These are phyloP conservation scores for Nitzschia inconspicua DNA, from an alignment of 108 stramenopile genomes.

Conservation along the genomic window DNA sequence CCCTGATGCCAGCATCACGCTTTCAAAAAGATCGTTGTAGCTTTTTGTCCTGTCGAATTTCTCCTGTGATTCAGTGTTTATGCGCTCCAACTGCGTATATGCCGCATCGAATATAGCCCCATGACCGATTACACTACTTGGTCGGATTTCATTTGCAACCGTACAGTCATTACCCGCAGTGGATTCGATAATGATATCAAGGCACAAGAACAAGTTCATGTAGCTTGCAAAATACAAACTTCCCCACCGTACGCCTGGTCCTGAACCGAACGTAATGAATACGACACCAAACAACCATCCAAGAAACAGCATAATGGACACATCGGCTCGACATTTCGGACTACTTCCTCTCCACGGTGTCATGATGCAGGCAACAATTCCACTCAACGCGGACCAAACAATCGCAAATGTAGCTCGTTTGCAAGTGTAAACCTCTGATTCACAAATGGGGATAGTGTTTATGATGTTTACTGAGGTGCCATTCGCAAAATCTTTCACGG, in stretches of 20 bases:
- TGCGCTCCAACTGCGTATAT: neutral
- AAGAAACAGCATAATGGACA: neutral
- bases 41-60: too few species aligned
- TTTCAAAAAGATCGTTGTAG: too few species aligned
- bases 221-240: neutral
- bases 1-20: too few species aligned
- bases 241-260: neutral
- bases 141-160: neutral
- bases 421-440: neutral
- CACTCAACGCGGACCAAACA: neutral
- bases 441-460: neutral
- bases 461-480: neutral
- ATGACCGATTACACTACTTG: neutral
- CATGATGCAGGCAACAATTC: neutral
- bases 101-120: neutral
- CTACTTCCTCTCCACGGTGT: neutral
- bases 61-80: too few species aligned
- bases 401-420: neutral
- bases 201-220: neutral
- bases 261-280: neutral
- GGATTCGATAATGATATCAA: neutral
- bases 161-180: neutral
- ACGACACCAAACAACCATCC: neutral
- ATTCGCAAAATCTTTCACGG: neutral
- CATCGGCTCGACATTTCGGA: neutral